Evolutionary conservation across 176 grass and related monocot genomes (phyloP).

Genomic region (Oryza meridionalis): DNA sequence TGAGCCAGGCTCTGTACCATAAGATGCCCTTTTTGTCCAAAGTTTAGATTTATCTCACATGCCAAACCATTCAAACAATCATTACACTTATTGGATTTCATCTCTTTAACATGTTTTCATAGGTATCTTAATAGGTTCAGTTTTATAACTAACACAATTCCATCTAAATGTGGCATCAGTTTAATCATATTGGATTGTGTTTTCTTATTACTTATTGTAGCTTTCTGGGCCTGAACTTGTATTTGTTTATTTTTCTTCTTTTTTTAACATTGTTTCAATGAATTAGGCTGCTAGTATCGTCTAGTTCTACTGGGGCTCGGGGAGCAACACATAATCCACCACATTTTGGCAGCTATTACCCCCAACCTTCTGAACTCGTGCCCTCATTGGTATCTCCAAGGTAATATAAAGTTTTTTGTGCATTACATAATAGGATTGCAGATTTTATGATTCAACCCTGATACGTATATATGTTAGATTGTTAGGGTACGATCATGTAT

Average conservation of each 20-base stretch:
- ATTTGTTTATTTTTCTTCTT: constrained; percentile 9
- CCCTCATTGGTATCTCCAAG: constrained; percentile 42
- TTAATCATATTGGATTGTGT: neutral
- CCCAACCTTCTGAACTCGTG: constrained; percentile 38
- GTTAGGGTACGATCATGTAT: too few relatives aligned
- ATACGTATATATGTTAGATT: neutral
- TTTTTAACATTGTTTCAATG: constrained; percentile 29
- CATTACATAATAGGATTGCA: constrained; percentile 5
- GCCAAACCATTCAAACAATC: neutral
- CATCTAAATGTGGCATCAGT: constrained; percentile 4
- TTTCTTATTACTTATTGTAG: constrained; percentile 22
- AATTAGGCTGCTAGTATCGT: constrained; percentile 50
- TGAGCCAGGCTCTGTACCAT: neutral
- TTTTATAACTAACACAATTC: constrained; percentile 7
- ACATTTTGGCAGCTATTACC: constrained; percentile 61
- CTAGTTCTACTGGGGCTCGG: constrained; percentile 41
- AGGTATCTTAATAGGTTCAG: neutral
- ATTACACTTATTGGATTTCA: neutral
- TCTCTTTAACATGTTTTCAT: neutral
- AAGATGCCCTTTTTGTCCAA: neutral
- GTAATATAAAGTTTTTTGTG: neutral
- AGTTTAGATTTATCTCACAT: neutral
- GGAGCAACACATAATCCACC: constrained; percentile 49
- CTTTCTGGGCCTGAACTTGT: constrained; percentile 5
- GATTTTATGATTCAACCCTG: constrained; percentile 4